Percentiles rank a stretch among this genome's conserved stretches.
These are phyloP conservation scores for Phialocephala subalpina DNA, from an alignment of 2,329 filamentous ascomycete genomes.

Conservation along the genomic window DNA sequence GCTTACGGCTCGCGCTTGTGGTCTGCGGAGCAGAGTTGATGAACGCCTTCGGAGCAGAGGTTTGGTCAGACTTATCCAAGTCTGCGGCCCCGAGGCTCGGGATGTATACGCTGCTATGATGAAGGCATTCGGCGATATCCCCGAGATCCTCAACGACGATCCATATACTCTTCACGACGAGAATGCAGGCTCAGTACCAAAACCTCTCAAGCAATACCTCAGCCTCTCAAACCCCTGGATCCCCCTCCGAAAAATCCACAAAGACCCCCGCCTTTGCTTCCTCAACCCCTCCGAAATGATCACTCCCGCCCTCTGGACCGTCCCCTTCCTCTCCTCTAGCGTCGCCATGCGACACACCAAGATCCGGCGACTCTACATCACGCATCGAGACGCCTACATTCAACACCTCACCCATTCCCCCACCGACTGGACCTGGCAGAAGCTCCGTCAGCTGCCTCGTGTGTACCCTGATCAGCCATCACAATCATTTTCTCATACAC, in stretches of 20 bases:
- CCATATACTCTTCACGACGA: slow-evolving; percentile 32
- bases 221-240: slow-evolving; percentile 75
- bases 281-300: slow-evolving; percentile 76
- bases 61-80: slow-evolving; percentile 68
- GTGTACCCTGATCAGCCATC: slow-evolving; percentile 55
- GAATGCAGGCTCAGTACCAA: slow-evolving; percentile 30
- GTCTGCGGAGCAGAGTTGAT: slow-evolving; percentile 68
- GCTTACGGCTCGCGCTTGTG: slow-evolving; percentile 73
- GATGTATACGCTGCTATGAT: slow-evolving; percentile 72
- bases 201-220: slow-evolving; percentile 36
- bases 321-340: slow-evolving; percentile 72
- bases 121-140: slow-evolving; percentile 66
- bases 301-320: slow-evolving; percentile 75
- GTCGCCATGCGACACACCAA: slow-evolving; percentile 74
- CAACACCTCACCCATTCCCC: slow-evolving; percentile 58
- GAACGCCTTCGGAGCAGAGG: slow-evolving; percentile 79
- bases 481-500: slow-evolving; percentile 50
- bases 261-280: slow-evolving; percentile 76
- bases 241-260: slow-evolving; percentile 79
- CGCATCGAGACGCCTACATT: slow-evolving; percentile 77
- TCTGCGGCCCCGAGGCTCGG: slow-evolving; percentile 70
- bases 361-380: slow-evolving; percentile 76
- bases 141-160: slow-evolving; percentile 47
- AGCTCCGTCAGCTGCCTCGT: slow-evolving; percentile 68
- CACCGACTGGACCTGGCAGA: slow-evolving; percentile 75